A percentile compares a stretch with the other conserved stretches of the same genome.
These are phyloP conservation scores for Chrysosporium keratinophilum DNA, from an alignment of 2,329 filamentous ascomycete genomes.

Conservation along the genomic window DNA sequence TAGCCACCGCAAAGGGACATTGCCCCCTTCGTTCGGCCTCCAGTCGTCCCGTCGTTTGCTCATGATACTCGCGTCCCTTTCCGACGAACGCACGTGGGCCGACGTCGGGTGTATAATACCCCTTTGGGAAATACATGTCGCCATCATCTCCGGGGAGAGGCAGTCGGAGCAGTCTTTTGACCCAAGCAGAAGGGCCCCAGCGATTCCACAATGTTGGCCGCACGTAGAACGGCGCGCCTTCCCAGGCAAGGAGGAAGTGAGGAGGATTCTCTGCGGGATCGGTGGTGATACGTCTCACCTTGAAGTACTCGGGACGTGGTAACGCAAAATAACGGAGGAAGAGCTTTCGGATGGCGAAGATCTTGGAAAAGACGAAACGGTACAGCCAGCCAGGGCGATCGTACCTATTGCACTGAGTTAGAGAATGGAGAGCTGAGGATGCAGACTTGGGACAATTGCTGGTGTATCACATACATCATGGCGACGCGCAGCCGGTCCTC, in stretches of 20 bases:
- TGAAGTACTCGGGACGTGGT: slow-evolving; percentile 44
- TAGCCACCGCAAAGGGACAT: slow-evolving; percentile 39
- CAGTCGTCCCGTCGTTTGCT: slow-evolving; percentile 32
- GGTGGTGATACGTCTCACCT: slow-evolving; percentile 32
- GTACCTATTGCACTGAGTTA: slow-evolving; percentile 25
- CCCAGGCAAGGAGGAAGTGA: slow-evolving; percentile 43
- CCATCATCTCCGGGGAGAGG: slow-evolving; percentile 41
- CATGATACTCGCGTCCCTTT: slow-evolving; percentile 43
- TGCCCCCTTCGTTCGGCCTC: slow-evolving; percentile 31
- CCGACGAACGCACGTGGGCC: slow-evolving; percentile 50
- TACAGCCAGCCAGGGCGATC: slow-evolving; percentile 30
- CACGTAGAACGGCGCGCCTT: slow-evolving; percentile 56
- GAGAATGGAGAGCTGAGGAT: not conserved
- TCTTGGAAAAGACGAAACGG: slow-evolving; percentile 33
- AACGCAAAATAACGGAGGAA: slow-evolving; percentile 49
- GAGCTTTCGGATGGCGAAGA: slow-evolving; percentile 46
- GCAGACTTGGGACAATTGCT: not conserved
- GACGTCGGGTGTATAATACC: slow-evolving; percentile 46
- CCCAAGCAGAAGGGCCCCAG: slow-evolving; percentile 50
- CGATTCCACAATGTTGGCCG: slow-evolving; percentile 50
- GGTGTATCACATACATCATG: slow-evolving; percentile 46
- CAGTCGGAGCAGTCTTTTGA: slow-evolving; percentile 38
- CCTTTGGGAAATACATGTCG: slow-evolving; percentile 40
- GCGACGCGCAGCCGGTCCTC: slow-evolving; percentile 53
- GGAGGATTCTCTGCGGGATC: slow-evolving; percentile 46